Percentiles rank a stretch among this genome's conserved stretches.
Conservation (phyloP, 2,329 filamentous ascomycete genomes). For the Salinomyces thailandicus region DNA sequence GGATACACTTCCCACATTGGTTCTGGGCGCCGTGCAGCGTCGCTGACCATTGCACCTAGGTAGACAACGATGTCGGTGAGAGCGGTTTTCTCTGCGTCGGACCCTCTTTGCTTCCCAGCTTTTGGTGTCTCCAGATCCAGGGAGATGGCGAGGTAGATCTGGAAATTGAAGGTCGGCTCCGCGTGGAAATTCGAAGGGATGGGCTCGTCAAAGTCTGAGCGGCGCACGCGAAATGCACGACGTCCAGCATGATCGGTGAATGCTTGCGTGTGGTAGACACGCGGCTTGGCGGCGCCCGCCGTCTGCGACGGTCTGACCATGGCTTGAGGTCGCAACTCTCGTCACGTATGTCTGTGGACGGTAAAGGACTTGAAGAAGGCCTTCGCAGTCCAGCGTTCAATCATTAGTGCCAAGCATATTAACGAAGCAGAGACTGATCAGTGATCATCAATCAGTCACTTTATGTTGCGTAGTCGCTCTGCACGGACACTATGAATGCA, state of each 20-base stretch:
- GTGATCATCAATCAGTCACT: too few relatives aligned
- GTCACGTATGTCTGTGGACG: too few relatives aligned
- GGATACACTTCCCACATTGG: background rate
- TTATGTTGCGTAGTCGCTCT: too few relatives aligned
- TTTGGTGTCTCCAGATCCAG: background rate
- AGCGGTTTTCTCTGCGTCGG: background rate
- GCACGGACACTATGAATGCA: too few relatives aligned
- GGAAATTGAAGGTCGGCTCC: background rate
- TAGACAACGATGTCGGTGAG: background rate
- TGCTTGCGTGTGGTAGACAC: background rate
- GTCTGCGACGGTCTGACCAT: too few relatives aligned
- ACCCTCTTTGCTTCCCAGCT: background rate
- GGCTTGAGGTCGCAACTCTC: too few relatives aligned
- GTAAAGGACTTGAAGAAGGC: too few relatives aligned
- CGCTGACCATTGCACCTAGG: background rate
- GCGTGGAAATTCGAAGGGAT: background rate
- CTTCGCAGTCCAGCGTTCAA: too few relatives aligned
- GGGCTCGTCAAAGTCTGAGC: background rate
- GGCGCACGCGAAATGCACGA: background rate
- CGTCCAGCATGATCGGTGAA: background rate
- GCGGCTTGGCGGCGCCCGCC: too few relatives aligned
- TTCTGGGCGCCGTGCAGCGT: background rate
- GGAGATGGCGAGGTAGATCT: background rate
- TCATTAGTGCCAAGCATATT: too few relatives aligned
- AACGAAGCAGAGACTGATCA: too few relatives aligned